A percentile compares a stretch with the other conserved stretches of the same genome.
phyloP scores from a whole-genome alignment of 208 protist genomes.

The Paratrypanosoma confusum region DNA sequence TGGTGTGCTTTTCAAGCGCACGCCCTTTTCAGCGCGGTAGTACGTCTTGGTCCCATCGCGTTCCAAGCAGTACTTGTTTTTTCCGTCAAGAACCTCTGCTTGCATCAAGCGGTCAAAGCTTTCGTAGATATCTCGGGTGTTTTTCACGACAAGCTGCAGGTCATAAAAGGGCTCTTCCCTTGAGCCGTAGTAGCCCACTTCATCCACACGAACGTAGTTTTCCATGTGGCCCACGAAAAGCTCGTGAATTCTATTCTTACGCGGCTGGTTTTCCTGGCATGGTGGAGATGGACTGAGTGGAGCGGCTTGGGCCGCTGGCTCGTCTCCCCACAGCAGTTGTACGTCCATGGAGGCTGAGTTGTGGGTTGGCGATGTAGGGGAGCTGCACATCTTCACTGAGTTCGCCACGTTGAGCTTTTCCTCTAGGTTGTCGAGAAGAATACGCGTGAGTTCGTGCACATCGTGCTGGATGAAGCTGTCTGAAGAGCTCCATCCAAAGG shows the following conservation, averaged over 20 bases:
- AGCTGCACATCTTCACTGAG: constrained; percentile 1
- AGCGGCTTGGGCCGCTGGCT: too few relatives aligned
- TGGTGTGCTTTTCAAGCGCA: constrained; percentile 65
- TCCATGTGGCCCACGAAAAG: constrained; percentile 67
- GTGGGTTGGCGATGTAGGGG: constrained; percentile 2
- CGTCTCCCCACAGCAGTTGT: too few relatives aligned
- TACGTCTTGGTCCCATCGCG: constrained; percentile 60
- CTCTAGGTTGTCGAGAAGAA: constrained; percentile 80
- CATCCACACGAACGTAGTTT: constrained; percentile 78
- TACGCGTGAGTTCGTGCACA: constrained; percentile 80
- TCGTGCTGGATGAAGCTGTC: constrained; percentile 91
- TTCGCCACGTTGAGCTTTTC: constrained; percentile 43
- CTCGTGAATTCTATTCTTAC: constrained; percentile 56
- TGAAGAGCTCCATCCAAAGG: constrained; percentile 83
- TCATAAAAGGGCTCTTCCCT: constrained; percentile 86
- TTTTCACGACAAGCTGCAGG: constrained; percentile 83
- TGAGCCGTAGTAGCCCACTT: constrained; percentile 67
- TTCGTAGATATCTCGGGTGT: constrained; percentile 73
- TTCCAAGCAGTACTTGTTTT: constrained; percentile 89
- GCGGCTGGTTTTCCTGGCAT: constrained; percentile 4
- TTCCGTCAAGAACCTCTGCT: constrained; percentile 86
- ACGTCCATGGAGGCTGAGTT: too few relatives aligned
- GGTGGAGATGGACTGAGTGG: too few relatives aligned
- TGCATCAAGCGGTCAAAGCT: constrained; percentile 83
- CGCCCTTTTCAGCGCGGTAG: constrained; percentile 81